A percentile compares a stretch with the other conserved stretches of the same genome.
phyloP scores from a whole-genome alignment of 257 asterid species.

The Salvia hispanica region DNA sequence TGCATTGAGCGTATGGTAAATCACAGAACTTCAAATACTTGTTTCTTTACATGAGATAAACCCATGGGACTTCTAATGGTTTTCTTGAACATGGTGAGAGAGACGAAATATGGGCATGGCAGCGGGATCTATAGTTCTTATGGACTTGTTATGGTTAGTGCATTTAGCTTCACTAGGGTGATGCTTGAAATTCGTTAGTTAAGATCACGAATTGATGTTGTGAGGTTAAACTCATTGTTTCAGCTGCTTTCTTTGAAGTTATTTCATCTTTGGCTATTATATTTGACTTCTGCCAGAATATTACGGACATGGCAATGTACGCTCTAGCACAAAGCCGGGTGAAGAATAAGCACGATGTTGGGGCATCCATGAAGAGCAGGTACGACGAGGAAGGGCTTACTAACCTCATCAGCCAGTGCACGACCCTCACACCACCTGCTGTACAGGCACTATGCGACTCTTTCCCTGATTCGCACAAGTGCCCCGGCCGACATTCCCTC shows the following conservation, averaged over 20 bases:
- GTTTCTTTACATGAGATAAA: conserved; percentile 19
- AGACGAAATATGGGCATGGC: conserved; percentile 99
- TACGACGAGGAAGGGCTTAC: conserved; percentile 81
- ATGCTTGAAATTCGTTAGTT: too few relatives aligned
- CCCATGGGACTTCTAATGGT: conserved; percentile 30
- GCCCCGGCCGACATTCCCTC: conserved; percentile 82
- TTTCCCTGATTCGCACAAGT: conserved; percentile 87
- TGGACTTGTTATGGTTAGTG: too few relatives aligned
- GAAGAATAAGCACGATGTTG: conserved; percentile 58
- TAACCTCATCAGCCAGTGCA: conserved; percentile 95
- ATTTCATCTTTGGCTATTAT: background rate
- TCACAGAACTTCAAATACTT: conserved; percentile 3
- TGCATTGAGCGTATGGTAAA: conserved; percentile 98
- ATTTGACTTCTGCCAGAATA: conserved; percentile 72
- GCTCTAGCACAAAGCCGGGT: conserved; percentile 82
- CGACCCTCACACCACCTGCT: conserved; percentile 86
- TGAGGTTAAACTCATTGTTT: too few relatives aligned
- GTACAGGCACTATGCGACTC: conserved; percentile 96
- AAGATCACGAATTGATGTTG: too few relatives aligned
- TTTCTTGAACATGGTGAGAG: conserved; percentile 84
- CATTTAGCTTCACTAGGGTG: too few relatives aligned
- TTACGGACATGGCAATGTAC: conserved; percentile 90
- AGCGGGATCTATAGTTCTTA: too few relatives aligned
- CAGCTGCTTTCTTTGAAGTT: too few relatives aligned
- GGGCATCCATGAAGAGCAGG: conserved; percentile 66